Evolutionary conservation across 805 yeast species (phyloP).

Genomic region (Candida nanaspora): DNA sequence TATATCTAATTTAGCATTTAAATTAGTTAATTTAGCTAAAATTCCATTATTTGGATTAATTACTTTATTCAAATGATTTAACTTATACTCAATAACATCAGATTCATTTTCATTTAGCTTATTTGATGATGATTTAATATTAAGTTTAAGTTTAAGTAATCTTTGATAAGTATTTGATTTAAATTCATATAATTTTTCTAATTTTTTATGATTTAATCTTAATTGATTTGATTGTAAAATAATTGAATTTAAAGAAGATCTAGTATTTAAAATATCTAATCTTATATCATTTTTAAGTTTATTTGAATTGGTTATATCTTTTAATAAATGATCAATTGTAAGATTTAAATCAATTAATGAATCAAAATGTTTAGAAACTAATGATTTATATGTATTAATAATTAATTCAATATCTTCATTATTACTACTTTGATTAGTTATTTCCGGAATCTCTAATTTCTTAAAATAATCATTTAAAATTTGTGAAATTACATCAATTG

Average conservation of each 20-base stretch:
- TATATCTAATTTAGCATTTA: slow-evolving; percentile 21
- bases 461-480: slow-evolving; percentile 21
- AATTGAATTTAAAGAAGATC: slow-evolving; percentile 18
- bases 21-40: slow-evolving; percentile 18
- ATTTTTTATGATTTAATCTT: slow-evolving; percentile 10
- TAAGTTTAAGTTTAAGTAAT: slow-evolving; percentile 2
- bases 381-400: slow-evolving; percentile 12
- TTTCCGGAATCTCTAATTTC: slow-evolving; percentile 8
- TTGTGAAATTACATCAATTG: slow-evolving; percentile 27
- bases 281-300: slow-evolving; percentile 23
- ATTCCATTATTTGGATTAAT: slow-evolving; percentile 20
- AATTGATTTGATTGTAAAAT: slow-evolving; percentile 12
- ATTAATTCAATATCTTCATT: neutral
- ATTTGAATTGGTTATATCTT: slow-evolving; percentile 22
- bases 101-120: neutral
- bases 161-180: slow-evolving; percentile 11
- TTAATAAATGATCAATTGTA: slow-evolving; percentile 25
- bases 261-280: slow-evolving; percentile 18
- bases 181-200: slow-evolving; percentile 9
- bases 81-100: slow-evolving; percentile 12
- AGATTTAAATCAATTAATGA: slow-evolving; percentile 28
- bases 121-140: neutral
- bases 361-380: slow-evolving; percentile 22
- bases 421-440: neutral
- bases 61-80: slow-evolving; percentile 11